Percentiles rank a stretch among this genome's conserved stretches.
Conservation (phyloP, 2,329 filamentous ascomycete genomes). For the Microthyrium microscopicum region DNA sequence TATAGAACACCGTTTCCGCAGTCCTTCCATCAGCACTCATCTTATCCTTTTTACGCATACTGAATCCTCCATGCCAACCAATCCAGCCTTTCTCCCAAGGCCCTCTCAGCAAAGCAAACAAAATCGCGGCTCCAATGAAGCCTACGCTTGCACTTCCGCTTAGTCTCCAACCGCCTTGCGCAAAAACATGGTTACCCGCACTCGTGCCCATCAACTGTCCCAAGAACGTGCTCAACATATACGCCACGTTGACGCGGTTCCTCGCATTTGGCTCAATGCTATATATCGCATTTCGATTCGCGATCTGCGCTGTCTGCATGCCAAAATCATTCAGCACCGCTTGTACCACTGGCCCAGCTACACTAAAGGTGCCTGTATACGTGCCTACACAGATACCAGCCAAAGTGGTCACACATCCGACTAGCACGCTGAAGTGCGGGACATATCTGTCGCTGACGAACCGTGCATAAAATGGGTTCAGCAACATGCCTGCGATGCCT, state of each 20-base stretch:
- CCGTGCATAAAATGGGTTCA: slow-evolving; percentile 53
- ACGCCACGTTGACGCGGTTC: slow-evolving; percentile 66
- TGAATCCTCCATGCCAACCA: slow-evolving; percentile 43
- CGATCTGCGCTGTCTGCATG: slow-evolving; percentile 56
- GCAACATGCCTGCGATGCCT: slow-evolving; percentile 50
- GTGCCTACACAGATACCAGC: slow-evolving; percentile 50
- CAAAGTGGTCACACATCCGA: slow-evolving; percentile 43
- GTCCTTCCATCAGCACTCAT: slow-evolving; percentile 24
- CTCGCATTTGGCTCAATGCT: slow-evolving; percentile 51
- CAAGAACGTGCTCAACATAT: slow-evolving; percentile 60
- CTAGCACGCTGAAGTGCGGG: slow-evolving; percentile 48
- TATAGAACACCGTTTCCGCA: slow-evolving; percentile 9
- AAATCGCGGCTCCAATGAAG: slow-evolving; percentile 32
- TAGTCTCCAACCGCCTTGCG: slow-evolving; percentile 37
- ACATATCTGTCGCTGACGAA: slow-evolving; percentile 54
- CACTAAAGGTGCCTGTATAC: slow-evolving; percentile 45
- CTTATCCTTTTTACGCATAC: slow-evolving; percentile 26
- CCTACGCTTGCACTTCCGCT: slow-evolving; percentile 40
- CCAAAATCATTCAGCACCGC: slow-evolving; percentile 56
- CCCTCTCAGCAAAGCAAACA: slow-evolving; percentile 31
- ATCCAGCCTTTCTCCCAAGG: slow-evolving; percentile 42
- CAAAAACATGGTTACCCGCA: slow-evolving; percentile 38
- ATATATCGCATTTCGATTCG: slow-evolving; percentile 56
- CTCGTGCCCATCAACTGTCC: slow-evolving; percentile 55
- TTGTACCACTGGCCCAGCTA: slow-evolving; percentile 58